Evolutionary conservation across 2,329 filamentous ascomycete species (phyloP).

Genomic region (Fusarium papillatum): DNA sequence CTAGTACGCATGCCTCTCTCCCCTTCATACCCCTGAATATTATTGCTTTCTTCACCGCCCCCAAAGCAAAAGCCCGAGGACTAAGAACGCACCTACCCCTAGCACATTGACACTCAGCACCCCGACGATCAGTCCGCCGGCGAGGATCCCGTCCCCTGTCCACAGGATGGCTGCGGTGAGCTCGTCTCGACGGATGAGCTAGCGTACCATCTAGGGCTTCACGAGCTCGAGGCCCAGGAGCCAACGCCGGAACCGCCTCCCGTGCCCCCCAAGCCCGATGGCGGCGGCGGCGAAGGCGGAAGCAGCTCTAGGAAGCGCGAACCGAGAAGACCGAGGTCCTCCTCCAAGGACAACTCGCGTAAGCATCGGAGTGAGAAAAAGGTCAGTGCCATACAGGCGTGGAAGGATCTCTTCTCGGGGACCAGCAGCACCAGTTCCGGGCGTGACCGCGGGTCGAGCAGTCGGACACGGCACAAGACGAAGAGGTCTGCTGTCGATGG

Average conservation of each 20-base stretch:
- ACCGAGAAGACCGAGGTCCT: neutral
- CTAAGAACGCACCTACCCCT: conserved; percentile 25
- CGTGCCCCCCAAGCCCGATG: conserved; percentile 14
- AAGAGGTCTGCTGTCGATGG: conserved; percentile 32
- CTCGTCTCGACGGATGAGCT: conserved; percentile 46
- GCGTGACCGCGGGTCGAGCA: conserved; percentile 23
- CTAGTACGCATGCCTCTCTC: conserved; percentile 44
- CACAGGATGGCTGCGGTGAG: conserved; percentile 69
- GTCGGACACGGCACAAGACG: conserved; percentile 39
- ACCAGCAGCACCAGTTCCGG: conserved; percentile 8
- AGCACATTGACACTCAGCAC: conserved; percentile 48
- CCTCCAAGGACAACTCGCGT: conserved; percentile 20
- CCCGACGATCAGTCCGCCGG: conserved; percentile 32
- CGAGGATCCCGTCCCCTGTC: conserved; percentile 33
- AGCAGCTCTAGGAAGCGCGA: neutral
- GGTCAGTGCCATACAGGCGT: conserved; percentile 34
- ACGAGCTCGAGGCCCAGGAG: conserved; percentile 41
- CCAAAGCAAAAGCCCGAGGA: neutral
- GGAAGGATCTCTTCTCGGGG: conserved; percentile 39
- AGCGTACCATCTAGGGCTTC: conserved; percentile 42
- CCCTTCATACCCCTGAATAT: neutral
- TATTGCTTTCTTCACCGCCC: conserved; percentile 8
- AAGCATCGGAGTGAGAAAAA: conserved; percentile 33
- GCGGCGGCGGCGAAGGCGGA: neutral
- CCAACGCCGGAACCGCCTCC: conserved; percentile 25